Conservation (phyloP, 2,329 filamentous ascomycete genomes). For the Leptosphaerulina australis region DNA sequence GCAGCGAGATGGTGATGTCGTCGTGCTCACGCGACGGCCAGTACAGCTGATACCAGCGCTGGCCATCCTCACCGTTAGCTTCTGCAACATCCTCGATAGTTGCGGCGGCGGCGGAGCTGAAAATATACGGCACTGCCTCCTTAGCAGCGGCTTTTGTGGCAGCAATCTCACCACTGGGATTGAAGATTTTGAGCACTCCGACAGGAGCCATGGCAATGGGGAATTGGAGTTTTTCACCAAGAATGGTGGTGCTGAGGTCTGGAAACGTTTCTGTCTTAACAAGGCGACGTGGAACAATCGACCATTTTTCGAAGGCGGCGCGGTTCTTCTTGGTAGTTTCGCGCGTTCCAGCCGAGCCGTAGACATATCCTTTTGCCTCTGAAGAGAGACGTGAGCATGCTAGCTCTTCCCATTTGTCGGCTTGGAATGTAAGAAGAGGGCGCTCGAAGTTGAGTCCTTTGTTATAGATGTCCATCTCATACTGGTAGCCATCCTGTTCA, state of each 20-base stretch:
- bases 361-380: conserved; percentile 43
- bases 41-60: conserved; percentile 74
- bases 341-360: conserved; percentile 41
- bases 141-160: conserved; percentile 64
- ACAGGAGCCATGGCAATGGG: conserved; percentile 69
- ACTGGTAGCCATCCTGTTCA: conserved; percentile 28
- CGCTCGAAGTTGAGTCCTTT: conserved; percentile 42
- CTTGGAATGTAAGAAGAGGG: conserved; percentile 44
- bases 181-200: conserved; percentile 70
- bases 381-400: conserved; percentile 38
- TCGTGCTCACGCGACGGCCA: conserved; percentile 69
- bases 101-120: conserved; percentile 66
- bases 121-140: conserved; percentile 66
- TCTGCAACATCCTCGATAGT: conserved; percentile 68
- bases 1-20: conserved; percentile 66
- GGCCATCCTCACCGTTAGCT: conserved; percentile 58
- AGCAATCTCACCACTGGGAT: conserved; percentile 67
- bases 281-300: conserved; percentile 27
- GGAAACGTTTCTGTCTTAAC: conserved; percentile 22
- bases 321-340: conserved; percentile 42
- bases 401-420: conserved; percentile 28
- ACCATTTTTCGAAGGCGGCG: conserved; percentile 33
- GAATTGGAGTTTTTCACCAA: conserved; percentile 52
- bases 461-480: conserved; percentile 41
- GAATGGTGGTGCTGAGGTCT: conserved; percentile 30